These are phyloP conservation scores for Pseudocercospora vitis DNA, from an alignment of 2,329 filamentous ascomycete species.

Conservation along the genomic window DNA sequence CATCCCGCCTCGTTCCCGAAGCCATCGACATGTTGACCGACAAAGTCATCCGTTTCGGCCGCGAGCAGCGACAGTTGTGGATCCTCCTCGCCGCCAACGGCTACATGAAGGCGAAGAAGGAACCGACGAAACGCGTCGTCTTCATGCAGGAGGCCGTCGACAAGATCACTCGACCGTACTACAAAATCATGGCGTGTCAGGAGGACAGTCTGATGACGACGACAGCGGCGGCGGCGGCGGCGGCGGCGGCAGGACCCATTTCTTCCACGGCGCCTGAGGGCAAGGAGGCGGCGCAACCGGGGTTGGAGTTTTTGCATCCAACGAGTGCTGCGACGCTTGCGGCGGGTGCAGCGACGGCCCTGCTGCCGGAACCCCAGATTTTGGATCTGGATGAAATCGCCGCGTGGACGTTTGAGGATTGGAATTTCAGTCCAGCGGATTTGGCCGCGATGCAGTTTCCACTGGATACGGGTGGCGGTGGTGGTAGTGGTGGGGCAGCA, in stretches of 20 bases:
- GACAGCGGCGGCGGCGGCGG: neutral
- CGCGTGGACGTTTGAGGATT: constrained; percentile 37
- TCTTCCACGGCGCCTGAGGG: too few relatives aligned
- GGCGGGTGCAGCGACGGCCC: neutral
- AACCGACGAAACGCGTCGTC: constrained; percentile 24
- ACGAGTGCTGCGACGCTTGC: constrained; percentile 1
- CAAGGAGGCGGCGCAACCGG: constrained; percentile 10
- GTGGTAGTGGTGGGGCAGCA: neutral
- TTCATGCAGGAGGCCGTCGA: constrained; percentile 39
- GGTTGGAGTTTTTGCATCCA: constrained; percentile 15
- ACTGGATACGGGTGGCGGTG: neutral
- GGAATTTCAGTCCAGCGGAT: constrained; percentile 30
- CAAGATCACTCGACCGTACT: constrained; percentile 31
- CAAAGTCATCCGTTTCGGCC: constrained; percentile 33
- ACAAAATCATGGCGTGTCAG: constrained; percentile 38
- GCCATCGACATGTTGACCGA: constrained; percentile 33
- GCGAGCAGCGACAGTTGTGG: constrained; percentile 36
- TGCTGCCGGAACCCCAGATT: constrained; percentile 11
- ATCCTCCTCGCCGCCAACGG: constrained; percentile 33
- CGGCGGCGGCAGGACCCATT: neutral
- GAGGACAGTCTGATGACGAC: constrained; percentile 20
- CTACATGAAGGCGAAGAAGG: constrained; percentile 30
- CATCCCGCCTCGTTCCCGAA: constrained; percentile 27
- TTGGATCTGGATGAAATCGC: constrained; percentile 36
- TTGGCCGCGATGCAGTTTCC: constrained; percentile 15